phyloP scores from a whole-genome alignment of 768 basidiomycete genomes.

The Cubamyces sp. region DNA sequence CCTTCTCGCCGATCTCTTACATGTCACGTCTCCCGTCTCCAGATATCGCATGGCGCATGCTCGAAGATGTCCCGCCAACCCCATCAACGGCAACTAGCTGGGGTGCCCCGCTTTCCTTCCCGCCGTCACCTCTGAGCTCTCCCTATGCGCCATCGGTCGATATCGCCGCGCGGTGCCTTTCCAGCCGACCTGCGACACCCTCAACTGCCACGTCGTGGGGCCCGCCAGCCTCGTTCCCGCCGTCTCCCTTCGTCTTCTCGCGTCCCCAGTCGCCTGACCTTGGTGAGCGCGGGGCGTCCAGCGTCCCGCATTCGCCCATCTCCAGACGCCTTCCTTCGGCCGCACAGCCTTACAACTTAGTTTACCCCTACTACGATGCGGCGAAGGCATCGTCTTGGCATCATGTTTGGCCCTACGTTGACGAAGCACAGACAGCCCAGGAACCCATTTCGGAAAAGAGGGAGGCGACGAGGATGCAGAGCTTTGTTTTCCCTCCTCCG shows the following conservation, averaged over 20 bases:
- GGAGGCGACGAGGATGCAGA: background rate
- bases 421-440: background rate
- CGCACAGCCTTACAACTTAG: conserved; percentile 2
- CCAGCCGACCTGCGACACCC: conserved; percentile 47
- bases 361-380: conserved; percentile 20
- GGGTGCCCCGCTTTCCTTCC: conserved; percentile 46
- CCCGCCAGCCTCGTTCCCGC: conserved; percentile 45
- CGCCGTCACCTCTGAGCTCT: conserved; percentile 37
- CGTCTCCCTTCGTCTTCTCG: conserved; percentile 36
- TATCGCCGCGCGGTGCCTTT: conserved; percentile 41
- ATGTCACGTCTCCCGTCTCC: conserved; percentile 53
- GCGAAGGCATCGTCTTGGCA: conserved; percentile 24
- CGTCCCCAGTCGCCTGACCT: conserved; percentile 27
- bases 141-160: conserved; percentile 42
- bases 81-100: conserved; percentile 52
- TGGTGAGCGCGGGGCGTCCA: conserved; percentile 19
- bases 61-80: conserved; percentile 57
- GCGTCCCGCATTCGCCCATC: conserved; percentile 16
- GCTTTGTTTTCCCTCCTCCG: conserved; percentile 14
- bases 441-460: background rate
- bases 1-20: conserved; percentile 41
- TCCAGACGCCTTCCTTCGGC: background rate
- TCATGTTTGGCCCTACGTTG: conserved; percentile 30
- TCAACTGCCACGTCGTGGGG: conserved; percentile 56
- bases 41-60: conserved; percentile 59